A percentile compares a stretch with the other conserved stretches of the same genome.
phyloP scores from a whole-genome alignment of 1,284 basidiomycete species.

The Xerocomus tenax region DNA sequence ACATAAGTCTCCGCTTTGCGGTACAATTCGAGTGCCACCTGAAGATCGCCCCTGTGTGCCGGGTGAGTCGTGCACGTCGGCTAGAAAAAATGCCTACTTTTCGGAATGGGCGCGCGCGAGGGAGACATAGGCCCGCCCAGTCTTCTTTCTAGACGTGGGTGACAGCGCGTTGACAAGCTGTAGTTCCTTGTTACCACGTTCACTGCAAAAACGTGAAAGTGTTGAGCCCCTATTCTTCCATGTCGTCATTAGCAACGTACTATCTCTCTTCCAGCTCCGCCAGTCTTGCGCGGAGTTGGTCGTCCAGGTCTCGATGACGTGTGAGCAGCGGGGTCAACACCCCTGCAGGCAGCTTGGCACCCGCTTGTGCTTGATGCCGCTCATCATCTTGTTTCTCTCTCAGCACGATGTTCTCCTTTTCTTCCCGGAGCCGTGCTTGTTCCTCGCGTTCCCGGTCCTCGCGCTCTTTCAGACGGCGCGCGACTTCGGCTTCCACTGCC shows the following conservation, averaged over 20 bases:
- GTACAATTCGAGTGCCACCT: slow-evolving; percentile 65
- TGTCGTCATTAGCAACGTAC: slow-evolving; percentile 35
- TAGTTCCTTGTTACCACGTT: slow-evolving; percentile 50
- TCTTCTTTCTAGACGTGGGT: slow-evolving; percentile 65
- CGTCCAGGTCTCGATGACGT: slow-evolving; percentile 56
- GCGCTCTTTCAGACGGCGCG: slow-evolving; percentile 53
- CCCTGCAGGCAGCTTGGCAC: slow-evolving; percentile 42
- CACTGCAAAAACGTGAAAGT: slow-evolving; percentile 33
- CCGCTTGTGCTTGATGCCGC: slow-evolving; percentile 7
- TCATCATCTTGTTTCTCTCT: slow-evolving; percentile 16
- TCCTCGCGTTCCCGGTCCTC: slow-evolving; percentile 40
- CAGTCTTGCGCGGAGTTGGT: slow-evolving; percentile 53
- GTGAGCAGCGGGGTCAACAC: slow-evolving; percentile 53
- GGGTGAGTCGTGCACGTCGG: background rate
- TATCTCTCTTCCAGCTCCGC: slow-evolving; percentile 63
- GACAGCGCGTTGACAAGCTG: slow-evolving; percentile 55
- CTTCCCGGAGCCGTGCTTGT: slow-evolving; percentile 32
- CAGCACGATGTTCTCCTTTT: slow-evolving; percentile 29
- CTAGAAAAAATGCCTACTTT: slow-evolving; percentile 41
- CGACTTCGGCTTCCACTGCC: slow-evolving; percentile 65
- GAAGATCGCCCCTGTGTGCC: slow-evolving; percentile 53
- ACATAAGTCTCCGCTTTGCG: slow-evolving; percentile 68
- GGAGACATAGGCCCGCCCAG: slow-evolving; percentile 64
- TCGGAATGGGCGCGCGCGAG: slow-evolving; percentile 68
- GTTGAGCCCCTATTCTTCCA: slow-evolving; percentile 8